Conservation (phyloP, 2,329 filamentous ascomycete genomes). For the Penicillium sclerotigenum region DNA sequence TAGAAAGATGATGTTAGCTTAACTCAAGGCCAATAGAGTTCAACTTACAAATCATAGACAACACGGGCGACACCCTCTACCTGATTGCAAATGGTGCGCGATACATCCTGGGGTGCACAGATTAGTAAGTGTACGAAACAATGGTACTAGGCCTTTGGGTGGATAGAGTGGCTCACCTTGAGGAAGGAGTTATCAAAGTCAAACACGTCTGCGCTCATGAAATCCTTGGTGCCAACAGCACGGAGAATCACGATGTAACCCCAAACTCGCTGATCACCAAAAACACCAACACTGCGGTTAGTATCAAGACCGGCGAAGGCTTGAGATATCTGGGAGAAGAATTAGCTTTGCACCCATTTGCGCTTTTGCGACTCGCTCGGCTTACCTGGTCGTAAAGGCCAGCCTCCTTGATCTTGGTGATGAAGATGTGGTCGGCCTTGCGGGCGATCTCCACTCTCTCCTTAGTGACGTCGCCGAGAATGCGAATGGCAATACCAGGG, state of each 20-base stretch:
- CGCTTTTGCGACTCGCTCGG: no score
- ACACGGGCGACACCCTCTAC: not conserved
- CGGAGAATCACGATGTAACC: conserved; percentile 61
- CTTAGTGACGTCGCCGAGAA: conserved; percentile 78
- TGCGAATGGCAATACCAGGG: conserved; percentile 71
- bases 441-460: conserved; percentile 73
- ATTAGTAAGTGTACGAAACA: not conserved
- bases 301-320: conserved; percentile 21
- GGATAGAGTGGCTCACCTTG: not conserved
- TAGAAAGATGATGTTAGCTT: not conserved
- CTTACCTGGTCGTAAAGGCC: conserved; percentile 39
- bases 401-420: conserved; percentile 44
- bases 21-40: not conserved
- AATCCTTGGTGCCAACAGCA: conserved; percentile 62
- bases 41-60: not conserved
- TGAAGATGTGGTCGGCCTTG: conserved; percentile 47
- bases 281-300: not conserved
- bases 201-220: not conserved
- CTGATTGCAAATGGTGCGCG: not conserved
- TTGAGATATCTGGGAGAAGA: not conserved
- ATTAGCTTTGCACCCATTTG: not conserved
- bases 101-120: not conserved
- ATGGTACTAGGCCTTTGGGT: not conserved
- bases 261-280: conserved; percentile 66
- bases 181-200: not conserved